phyloP scores from a whole-genome alignment of 2,329 filamentous ascomycete genomes.

The Sporothrix inflata region DNA sequence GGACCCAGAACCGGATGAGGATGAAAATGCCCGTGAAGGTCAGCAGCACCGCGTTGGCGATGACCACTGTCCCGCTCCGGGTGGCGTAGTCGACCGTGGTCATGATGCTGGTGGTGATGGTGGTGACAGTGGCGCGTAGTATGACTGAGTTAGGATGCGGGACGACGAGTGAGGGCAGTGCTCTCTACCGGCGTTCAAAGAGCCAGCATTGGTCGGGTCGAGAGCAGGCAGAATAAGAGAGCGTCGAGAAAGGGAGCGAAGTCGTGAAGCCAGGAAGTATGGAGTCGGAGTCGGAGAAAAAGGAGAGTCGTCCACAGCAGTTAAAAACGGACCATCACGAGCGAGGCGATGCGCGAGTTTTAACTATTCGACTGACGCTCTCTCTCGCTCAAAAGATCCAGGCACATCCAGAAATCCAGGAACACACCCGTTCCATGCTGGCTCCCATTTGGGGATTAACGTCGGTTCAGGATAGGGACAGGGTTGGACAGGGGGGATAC shows the following conservation, averaged over 20 bases:
- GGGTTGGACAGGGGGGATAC: neutral
- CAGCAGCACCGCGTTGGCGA: conserved; percentile 3
- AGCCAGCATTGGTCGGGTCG: neutral
- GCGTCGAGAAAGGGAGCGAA: neutral
- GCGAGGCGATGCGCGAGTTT: neutral
- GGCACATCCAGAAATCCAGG: neutral
- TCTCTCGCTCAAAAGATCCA: neutral
- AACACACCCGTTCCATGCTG: conserved; percentile 10
- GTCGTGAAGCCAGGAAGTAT: neutral
- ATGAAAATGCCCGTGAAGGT: conserved; percentile 19
- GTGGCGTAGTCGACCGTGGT: neutral
- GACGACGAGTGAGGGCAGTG: neutral
- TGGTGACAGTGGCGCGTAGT: neutral
- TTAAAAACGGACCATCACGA: neutral
- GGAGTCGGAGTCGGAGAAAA: neutral
- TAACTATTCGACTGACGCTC: neutral
- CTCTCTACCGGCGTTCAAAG: neutral
- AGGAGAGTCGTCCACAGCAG: neutral
- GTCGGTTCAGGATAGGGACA: neutral
- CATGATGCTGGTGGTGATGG: neutral
- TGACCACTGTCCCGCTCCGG: conserved; percentile 2
- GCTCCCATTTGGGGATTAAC: neutral
- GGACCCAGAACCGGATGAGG: neutral
- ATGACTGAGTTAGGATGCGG: neutral
- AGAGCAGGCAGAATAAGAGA: neutral